Percentiles rank a stretch among this genome's conserved stretches.
These are phyloP conservation scores for Thelonectria blattea DNA, from an alignment of 2,329 filamentous ascomycete species.

Conservation along the genomic window DNA sequence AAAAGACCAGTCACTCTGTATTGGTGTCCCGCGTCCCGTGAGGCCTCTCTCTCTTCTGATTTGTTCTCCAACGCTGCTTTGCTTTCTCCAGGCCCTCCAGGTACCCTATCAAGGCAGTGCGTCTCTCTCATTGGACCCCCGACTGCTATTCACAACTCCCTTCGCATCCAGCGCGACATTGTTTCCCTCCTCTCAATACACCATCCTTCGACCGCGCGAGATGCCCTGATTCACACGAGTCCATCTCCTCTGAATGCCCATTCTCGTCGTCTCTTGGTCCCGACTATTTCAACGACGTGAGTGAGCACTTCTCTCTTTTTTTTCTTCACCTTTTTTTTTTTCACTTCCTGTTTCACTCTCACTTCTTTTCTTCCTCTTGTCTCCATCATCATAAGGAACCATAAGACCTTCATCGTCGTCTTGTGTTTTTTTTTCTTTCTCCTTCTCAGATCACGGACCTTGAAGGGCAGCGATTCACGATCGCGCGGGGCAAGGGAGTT, in stretches of 20 bases:
- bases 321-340: too few relatives aligned
- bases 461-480: not conserved
- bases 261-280: not conserved
- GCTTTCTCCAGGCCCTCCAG: not conserved
- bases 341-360: too few relatives aligned
- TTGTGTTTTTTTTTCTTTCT: not conserved
- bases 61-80: not conserved
- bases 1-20: constrained; percentile 2
- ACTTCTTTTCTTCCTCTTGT: too few relatives aligned
- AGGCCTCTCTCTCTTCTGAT: too few relatives aligned
- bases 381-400: too few relatives aligned
- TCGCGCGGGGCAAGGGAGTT: not conserved
- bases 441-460: not conserved
- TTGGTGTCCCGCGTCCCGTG: not conserved
- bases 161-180: not conserved
- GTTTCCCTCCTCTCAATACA: not conserved
- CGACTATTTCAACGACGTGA: not conserved
- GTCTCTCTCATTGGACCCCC: too few relatives aligned
- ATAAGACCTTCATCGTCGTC: not conserved
- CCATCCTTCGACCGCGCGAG: too few relatives aligned
- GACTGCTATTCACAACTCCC: not conserved
- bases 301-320: not conserved
- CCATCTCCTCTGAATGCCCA: not conserved
- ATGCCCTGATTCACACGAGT: not conserved
- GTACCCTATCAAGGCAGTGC: too few relatives aligned